Percentiles rank a stretch among this genome's conserved stretches.
phyloP scores from a whole-genome alignment of 2,329 filamentous ascomycete genomes.

The Colletotrichum coccodes region DNA sequence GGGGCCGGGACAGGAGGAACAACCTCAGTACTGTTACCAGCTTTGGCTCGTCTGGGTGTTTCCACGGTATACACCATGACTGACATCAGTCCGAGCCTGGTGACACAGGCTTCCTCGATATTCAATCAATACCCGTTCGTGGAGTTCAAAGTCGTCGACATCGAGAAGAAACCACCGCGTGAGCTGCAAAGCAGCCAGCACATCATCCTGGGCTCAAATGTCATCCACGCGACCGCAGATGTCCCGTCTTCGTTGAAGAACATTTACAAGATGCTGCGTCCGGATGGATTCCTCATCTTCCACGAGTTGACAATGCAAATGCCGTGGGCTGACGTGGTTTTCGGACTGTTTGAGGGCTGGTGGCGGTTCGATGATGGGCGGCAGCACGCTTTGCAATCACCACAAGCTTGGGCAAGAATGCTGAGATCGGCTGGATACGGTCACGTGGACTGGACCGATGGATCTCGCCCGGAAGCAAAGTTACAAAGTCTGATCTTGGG shows the following conservation, averaged over 20 bases:
- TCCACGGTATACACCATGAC: conserved; percentile 54
- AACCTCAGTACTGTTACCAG: conserved; percentile 39
- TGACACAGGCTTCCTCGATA: conserved; percentile 39
- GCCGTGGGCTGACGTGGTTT: conserved; percentile 43
- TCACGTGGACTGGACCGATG: no score
- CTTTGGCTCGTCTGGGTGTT: conserved; percentile 37
- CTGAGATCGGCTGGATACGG: no score
- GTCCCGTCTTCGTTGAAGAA: neutral
- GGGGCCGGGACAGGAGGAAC: conserved; percentile 56
- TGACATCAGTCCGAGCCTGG: conserved; percentile 48
- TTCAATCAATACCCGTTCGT: conserved; percentile 38
- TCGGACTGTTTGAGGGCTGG: conserved; percentile 47
- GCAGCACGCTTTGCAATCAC: conserved; percentile 36
- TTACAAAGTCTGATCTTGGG: no score
- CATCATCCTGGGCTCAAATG: conserved; percentile 47
- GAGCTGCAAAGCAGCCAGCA: conserved; percentile 37
- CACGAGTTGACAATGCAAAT: conserved; percentile 42
- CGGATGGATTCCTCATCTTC: conserved; percentile 41
- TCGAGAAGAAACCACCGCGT: conserved; percentile 38
- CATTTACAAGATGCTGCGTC: conserved; percentile 38
- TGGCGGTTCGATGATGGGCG: conserved; percentile 44
- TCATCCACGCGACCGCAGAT: conserved; percentile 41
- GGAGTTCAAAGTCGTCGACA: conserved; percentile 40
- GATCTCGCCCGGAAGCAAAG: no score
- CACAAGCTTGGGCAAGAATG: no score